Conservation (phyloP, 352 stramenopile species). For the Globisporangium takayamanum region DNA sequence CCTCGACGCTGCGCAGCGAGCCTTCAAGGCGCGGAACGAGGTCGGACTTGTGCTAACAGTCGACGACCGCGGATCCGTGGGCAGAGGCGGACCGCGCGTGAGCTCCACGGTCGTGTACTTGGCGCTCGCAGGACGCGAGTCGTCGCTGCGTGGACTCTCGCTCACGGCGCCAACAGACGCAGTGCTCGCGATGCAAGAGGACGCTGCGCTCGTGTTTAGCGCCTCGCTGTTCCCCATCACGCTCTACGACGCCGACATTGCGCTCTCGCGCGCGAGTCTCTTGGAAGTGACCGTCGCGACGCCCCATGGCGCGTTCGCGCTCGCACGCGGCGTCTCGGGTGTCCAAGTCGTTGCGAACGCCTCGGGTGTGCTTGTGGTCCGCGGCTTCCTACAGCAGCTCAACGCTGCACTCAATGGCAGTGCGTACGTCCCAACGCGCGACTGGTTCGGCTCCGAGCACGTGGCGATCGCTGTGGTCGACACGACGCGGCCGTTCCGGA, state of each 20-base stretch:
- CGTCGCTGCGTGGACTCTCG: background rate
- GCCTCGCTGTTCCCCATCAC: slow-evolving; percentile 13
- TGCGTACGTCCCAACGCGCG: slow-evolving; percentile 30
- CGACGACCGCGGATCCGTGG: slow-evolving; percentile 49
- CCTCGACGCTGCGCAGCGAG: slow-evolving; percentile 10
- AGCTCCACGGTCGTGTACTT: slow-evolving; percentile 24
- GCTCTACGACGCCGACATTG: slow-evolving; percentile 22
- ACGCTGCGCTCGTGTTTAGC: slow-evolving; percentile 27
- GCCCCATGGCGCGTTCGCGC: slow-evolving; percentile 19
- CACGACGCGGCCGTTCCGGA: slow-evolving; percentile 5
- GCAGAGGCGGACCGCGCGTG: slow-evolving; percentile 41
- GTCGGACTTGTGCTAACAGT: slow-evolving; percentile 44
- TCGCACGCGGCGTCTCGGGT: slow-evolving; percentile 11
- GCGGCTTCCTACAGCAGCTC: slow-evolving; percentile 41
- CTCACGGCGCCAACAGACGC: slow-evolving; percentile 8
- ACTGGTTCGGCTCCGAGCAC: slow-evolving; percentile 62
- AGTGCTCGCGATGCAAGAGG: slow-evolving; percentile 34
- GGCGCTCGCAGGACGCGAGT: slow-evolving; percentile 7
- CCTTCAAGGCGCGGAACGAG: slow-evolving; percentile 11
- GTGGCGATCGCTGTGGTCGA: slow-evolving; percentile 30
- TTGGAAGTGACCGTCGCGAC: slow-evolving; percentile 28
- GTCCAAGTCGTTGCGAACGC: slow-evolving; percentile 28
- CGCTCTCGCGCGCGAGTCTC: slow-evolving; percentile 14
- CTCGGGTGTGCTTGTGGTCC: slow-evolving; percentile 22
- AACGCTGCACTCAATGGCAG: slow-evolving; percentile 49